These are phyloP conservation scores for Dimargaris xerosporica DNA, from an alignment of 192 early-diverging fungal genomes.

Conservation along the genomic window DNA sequence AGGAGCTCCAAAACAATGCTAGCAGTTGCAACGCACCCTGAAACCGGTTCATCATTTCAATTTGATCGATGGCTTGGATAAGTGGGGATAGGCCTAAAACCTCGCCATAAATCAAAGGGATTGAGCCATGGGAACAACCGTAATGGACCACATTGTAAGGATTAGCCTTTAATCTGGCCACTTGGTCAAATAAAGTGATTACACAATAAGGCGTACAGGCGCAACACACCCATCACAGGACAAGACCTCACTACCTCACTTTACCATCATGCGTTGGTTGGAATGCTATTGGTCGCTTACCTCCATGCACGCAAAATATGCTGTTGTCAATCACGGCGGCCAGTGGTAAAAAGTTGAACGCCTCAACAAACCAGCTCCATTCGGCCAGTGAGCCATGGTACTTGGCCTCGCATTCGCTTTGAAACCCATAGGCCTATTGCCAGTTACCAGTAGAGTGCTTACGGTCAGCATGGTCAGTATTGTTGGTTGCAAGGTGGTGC, in stretches of 20 bases:
- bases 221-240: neutral
- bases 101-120: neutral
- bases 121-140: neutral
- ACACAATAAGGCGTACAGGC: neutral
- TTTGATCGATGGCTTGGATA: conserved; percentile 75
- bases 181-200: too few relatives aligned
- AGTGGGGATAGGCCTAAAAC: conserved; percentile 54
- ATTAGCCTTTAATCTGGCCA: neutral
- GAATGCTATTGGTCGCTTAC: neutral
- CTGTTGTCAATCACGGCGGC: conserved; percentile 3
- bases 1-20: neutral
- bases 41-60: conserved; percentile 70
- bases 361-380: conserved; percentile 1
- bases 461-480: too few relatives aligned
- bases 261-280: neutral
- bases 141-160: neutral
- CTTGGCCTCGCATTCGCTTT: neutral
- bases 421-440: neutral
- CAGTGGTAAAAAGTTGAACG: conserved; percentile 7
- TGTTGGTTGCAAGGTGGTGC: neutral
- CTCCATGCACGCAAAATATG: conserved; percentile 12
- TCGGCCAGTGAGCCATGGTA: neutral
- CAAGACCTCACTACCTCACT: neutral
- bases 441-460: neutral
- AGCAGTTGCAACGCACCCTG: conserved; percentile 30